These are phyloP conservation scores for Botrytis deweyae DNA, from an alignment of 2,329 filamentous ascomycete species.

Conservation along the genomic window DNA sequence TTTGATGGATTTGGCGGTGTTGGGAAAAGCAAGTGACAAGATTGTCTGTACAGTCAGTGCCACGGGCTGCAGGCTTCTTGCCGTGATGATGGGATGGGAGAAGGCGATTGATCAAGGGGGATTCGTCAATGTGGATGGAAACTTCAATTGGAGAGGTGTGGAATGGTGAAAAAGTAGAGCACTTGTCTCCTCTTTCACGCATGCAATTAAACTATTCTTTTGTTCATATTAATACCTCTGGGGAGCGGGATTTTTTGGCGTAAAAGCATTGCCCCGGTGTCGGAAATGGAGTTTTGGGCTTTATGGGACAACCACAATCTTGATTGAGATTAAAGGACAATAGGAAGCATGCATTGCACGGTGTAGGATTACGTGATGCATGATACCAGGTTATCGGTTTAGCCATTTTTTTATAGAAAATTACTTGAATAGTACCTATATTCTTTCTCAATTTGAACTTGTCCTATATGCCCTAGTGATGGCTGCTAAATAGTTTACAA, in stretches of 20 bases:
- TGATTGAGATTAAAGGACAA: background rate
- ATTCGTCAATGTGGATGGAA: conserved; percentile 81
- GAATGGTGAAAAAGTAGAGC: conserved; percentile 29
- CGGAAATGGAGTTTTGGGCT: conserved; percentile 3
- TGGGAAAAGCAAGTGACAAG: conserved; percentile 65
- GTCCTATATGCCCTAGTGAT: background rate
- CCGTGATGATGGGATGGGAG: conserved; percentile 87
- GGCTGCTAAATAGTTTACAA: background rate
- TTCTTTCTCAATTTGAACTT: background rate
- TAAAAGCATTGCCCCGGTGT: conserved; percentile 1
- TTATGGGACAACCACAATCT: background rate
- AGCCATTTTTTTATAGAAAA: background rate
- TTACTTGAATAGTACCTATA: background rate
- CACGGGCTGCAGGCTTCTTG: conserved; percentile 70
- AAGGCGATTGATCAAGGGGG: conserved; percentile 56
- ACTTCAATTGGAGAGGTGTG: conserved; percentile 57
- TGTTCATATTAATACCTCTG: conserved; percentile 1
- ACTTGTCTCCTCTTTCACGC: background rate
- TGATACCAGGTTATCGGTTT: conserved; percentile 7
- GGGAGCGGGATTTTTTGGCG: background rate
- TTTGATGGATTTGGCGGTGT: conserved; percentile 74
- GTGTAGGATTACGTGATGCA: background rate
- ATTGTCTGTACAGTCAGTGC: conserved; percentile 77
- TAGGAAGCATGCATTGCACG: conserved; percentile 4
- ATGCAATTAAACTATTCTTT: background rate